phyloP scores from a whole-genome alignment of 805 yeast genomes.

The Wickerhamiella allomyrinae region DNA sequence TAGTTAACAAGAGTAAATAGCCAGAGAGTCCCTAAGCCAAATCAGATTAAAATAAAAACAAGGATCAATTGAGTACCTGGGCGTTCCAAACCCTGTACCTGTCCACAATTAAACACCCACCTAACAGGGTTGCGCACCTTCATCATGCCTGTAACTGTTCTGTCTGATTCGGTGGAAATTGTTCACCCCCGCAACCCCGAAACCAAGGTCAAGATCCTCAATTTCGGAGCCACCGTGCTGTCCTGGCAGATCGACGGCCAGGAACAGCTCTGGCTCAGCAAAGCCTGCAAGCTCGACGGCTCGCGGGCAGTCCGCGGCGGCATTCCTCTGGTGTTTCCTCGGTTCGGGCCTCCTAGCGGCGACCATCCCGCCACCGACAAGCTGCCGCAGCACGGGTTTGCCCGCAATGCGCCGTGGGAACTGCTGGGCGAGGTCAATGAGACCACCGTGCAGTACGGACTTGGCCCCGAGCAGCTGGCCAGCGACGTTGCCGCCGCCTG shows the following conservation, averaged over 20 bases:
- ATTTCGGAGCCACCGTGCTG: slow-evolving; percentile 76
- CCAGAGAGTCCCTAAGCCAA: too few species aligned
- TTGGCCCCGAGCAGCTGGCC: slow-evolving; percentile 72
- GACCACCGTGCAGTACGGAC: slow-evolving; percentile 70
- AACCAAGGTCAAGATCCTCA: slow-evolving; percentile 44
- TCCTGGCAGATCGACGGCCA: slow-evolving; percentile 64
- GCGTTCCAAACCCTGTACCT: too few species aligned
- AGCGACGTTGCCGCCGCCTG: slow-evolving; percentile 45
- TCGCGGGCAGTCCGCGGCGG: slow-evolving; percentile 94
- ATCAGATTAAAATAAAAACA: too few species aligned
- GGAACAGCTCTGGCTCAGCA: slow-evolving; percentile 67
- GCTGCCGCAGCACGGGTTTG: slow-evolving; percentile 95
- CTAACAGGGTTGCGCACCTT: background rate
- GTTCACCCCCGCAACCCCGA: slow-evolving; percentile 9
- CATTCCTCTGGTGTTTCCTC: slow-evolving; percentile 91
- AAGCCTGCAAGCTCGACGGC: slow-evolving; percentile 69
- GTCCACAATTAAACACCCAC: too few species aligned
- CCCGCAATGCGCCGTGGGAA: slow-evolving; percentile 84
- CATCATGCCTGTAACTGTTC: slow-evolving; percentile 12
- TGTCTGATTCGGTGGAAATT: slow-evolving; percentile 12
- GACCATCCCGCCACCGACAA: slow-evolving; percentile 29
- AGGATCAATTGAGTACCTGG: too few species aligned
- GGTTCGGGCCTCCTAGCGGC: slow-evolving; percentile 42
- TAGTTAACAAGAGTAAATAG: too few species aligned
- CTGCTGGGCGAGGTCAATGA: slow-evolving; percentile 71